These are phyloP conservation scores for Lentinus polychrous DNA, from an alignment of 1,284 basidiomycete genomes.

Conservation along the genomic window DNA sequence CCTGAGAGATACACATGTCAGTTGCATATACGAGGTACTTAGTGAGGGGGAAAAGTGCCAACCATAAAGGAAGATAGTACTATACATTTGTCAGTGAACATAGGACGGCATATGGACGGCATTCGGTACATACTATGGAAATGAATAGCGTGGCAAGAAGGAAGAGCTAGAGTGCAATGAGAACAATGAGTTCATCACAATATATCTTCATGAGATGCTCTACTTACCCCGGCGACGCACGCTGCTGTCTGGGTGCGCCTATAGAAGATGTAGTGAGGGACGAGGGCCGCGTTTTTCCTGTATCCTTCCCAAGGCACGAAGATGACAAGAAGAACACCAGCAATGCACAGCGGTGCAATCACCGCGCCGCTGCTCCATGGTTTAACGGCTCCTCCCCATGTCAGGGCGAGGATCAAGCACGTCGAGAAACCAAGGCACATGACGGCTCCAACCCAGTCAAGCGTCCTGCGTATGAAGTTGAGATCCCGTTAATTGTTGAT, in stretches of 20 bases:
- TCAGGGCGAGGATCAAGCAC: conserved; percentile 30
- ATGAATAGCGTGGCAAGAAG: neutral
- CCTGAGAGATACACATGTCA: neutral
- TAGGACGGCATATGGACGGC: neutral
- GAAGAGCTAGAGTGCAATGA: neutral
- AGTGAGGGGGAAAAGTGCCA: neutral
- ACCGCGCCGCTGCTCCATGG: conserved; percentile 28
- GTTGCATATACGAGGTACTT: neutral
- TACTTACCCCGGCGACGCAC: neutral
- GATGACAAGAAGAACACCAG: neutral
- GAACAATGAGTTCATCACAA: neutral
- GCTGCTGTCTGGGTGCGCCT: neutral
- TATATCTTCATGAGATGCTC: neutral
- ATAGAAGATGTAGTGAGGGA: neutral
- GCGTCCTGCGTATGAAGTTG: neutral
- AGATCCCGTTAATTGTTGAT: neutral
- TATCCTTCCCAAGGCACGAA: neutral
- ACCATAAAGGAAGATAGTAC: conserved; percentile 11
- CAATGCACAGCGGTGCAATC: conserved; percentile 11
- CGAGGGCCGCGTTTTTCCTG: neutral
- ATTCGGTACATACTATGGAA: neutral
- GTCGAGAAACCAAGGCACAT: conserved; percentile 21
- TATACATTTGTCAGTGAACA: neutral
- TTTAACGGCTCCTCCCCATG: conserved; percentile 34
- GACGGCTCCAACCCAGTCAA: conserved; percentile 30